phyloP scores from a whole-genome alignment of 164 flowering plant genomes.

The Umbellularia californica region DNA sequence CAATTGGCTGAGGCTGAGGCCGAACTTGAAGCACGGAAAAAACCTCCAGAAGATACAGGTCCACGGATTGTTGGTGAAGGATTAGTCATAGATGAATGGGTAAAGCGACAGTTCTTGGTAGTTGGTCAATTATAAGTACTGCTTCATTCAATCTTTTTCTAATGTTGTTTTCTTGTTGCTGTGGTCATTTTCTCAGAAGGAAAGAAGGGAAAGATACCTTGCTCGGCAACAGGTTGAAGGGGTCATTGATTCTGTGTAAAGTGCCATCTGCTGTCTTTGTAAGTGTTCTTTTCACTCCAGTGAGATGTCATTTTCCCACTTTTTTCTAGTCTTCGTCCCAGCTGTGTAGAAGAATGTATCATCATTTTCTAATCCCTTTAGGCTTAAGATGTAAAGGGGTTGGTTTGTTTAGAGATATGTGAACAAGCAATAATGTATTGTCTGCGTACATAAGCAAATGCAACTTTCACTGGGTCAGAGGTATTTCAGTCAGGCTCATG shows the following conservation, averaged over 20 bases:
- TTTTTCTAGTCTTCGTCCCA: too few species aligned
- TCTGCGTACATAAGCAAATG: not conserved
- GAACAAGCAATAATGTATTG: not conserved
- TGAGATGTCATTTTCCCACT: not conserved
- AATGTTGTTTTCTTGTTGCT: not conserved
- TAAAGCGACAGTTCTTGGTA: slow-evolving; percentile 16
- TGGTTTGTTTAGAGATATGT: not conserved
- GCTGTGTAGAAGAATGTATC: not conserved
- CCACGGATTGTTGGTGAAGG: slow-evolving; percentile 82
- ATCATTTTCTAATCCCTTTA: not conserved
- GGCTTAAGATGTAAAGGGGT: not conserved
- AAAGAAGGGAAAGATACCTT: slow-evolving; percentile 79
- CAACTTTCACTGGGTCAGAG: not conserved
- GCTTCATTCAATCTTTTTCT: not conserved
- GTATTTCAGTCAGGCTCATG: not conserved
- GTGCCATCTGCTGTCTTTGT: not conserved
- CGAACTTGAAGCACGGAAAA: slow-evolving; percentile 72
- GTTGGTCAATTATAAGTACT: not conserved
- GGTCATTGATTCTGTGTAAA: slow-evolving; percentile 52
- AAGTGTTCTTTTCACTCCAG: not conserved
- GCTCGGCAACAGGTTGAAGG: slow-evolving; percentile 90
- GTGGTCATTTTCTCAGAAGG: slow-evolving; percentile 44
- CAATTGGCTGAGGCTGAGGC: slow-evolving; percentile 94
- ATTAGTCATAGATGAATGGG: slow-evolving; percentile 93
- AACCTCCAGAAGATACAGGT: slow-evolving; percentile 73